Evolutionary conservation across 495 filamentous ascomycete genomes (phyloP).

Genomic region (Xylaria flabelliformis): DNA sequence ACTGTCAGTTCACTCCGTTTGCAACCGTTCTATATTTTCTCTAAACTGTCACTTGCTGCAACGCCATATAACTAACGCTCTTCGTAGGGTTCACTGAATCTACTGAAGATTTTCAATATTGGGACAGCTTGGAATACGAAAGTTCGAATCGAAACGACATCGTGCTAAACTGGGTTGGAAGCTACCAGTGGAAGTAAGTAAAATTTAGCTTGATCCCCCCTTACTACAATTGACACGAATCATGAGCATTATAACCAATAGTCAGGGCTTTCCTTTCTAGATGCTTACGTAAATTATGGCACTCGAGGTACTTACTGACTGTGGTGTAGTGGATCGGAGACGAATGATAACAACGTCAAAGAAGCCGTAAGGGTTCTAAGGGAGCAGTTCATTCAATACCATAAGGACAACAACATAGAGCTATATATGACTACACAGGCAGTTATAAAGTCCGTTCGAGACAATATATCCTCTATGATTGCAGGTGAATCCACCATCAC

Average conservation of each 20-base stretch:
- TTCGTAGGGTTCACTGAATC: not conserved
- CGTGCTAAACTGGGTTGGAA: constrained; percentile 3
- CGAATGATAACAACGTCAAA: not conserved
- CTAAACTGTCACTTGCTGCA: not conserved
- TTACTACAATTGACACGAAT: not conserved
- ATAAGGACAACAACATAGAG: not conserved
- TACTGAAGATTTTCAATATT: not conserved
- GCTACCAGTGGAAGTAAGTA: constrained; percentile 18
- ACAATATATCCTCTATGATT: not conserved
- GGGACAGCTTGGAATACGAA: constrained; percentile 22
- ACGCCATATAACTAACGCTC: not conserved
- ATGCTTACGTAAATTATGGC: too few species aligned
- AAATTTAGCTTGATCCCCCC: not conserved
- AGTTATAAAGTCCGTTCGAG: not conserved
- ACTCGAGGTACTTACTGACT: not conserved
- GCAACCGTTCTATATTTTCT: not conserved
- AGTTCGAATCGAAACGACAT: not conserved
- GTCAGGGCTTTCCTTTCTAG: not conserved
- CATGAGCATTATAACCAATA: not conserved
- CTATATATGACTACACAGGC: not conserved
- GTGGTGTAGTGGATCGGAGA: not conserved
- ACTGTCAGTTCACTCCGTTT: not conserved
- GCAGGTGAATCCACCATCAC: not conserved
- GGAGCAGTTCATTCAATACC: constrained; percentile 20
- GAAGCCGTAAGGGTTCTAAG: not conserved